Base-by-base conservation (phyloP, 176 grass and related monocot genomes). In the Miscanthus lutarioriparius region DNA sequence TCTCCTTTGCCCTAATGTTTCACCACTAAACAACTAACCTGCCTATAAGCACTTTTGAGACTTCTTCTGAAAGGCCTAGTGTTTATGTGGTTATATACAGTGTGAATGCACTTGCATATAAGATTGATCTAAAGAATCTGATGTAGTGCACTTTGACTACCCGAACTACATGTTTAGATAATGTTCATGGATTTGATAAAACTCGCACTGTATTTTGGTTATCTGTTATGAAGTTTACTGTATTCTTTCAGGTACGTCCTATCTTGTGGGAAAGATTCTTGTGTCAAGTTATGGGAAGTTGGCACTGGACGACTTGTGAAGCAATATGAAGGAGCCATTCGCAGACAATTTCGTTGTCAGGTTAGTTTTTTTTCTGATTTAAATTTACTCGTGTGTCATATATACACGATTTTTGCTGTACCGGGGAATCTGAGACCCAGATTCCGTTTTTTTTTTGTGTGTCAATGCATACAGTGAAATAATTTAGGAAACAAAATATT, bases 281-380 rank as follows among this genome's bases (percentile, higher is more conserved):
- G 73, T 56, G 37, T 91, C 49, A 98, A 98, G 67, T 87, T 98
- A 80, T 95, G 96, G 96, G 96, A 98, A 87, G 91, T 95, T 87
- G 87, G 96, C 49, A 94, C 93, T 38, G 96, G 96, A 76, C 86
- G 78, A 80, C 89, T 94, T 54, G 80, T 95, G 40, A 98, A 90
- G 76, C 93, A 98, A 87, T 98, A 98, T 85, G 22, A 74, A 64
- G 93, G 96, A 68, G 93, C 88, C 78, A 81, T 91, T 70, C 93
- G 87, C 66, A 82, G 73, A 30, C 96, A 98, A 67, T 87, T 92
- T 23, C 91, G 89, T 75, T 93, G 86, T 9, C 93, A 98, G 96
- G 96, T 98, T 75, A 41, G 80, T 83, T 36, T 51, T 61, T 43
- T 75, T 37, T 70, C 59, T 78, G 73, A 39, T 74, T 86, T 53